phyloP scores from a whole-genome alignment of 1,139 yeast species.

The Kazachstania sp. region DNA sequence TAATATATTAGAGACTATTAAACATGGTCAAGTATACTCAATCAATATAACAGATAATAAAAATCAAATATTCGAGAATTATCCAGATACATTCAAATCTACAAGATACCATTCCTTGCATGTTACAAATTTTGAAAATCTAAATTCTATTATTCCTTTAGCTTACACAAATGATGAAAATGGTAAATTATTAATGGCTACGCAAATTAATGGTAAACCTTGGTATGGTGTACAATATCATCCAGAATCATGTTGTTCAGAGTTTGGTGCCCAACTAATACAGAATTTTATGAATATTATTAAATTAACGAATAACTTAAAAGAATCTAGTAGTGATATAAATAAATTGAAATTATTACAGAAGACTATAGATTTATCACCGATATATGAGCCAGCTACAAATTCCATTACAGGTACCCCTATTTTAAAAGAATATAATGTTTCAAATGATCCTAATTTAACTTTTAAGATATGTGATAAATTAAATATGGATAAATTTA shows the following conservation, averaged over 20 bases:
- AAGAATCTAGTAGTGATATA: neutral
- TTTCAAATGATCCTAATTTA: slow-evolving; percentile 14
- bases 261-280: slow-evolving; percentile 50
- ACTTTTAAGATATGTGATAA: slow-evolving; percentile 20
- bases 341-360: slow-evolving; percentile 2
- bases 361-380: slow-evolving; percentile 17
- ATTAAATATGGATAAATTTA: slow-evolving; percentile 17
- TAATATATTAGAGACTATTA: slow-evolving; percentile 45
- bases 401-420: neutral
- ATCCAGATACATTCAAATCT: slow-evolving; percentile 44
- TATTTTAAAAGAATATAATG: slow-evolving; percentile 5
- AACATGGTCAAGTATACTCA: slow-evolving; percentile 78
- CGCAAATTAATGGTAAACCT: slow-evolving; percentile 49
- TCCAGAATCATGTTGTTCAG: slow-evolving; percentile 89
- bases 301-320: neutral
- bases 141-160: slow-evolving; percentile 39
- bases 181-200: slow-evolving; percentile 65
- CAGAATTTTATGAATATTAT: slow-evolving; percentile 58
- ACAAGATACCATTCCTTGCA: slow-evolving; percentile 87
- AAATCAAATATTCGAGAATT: slow-evolving; percentile 35
- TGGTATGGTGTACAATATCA: slow-evolving; percentile 95
- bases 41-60: slow-evolving; percentile 23
- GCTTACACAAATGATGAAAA: slow-evolving; percentile 42
- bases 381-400: slow-evolving; percentile 10
- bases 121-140: slow-evolving; percentile 33